Evolutionary conservation across 2,329 filamentous ascomycete genomes (phyloP).

Genomic region (Botryotinia globosa): DNA sequence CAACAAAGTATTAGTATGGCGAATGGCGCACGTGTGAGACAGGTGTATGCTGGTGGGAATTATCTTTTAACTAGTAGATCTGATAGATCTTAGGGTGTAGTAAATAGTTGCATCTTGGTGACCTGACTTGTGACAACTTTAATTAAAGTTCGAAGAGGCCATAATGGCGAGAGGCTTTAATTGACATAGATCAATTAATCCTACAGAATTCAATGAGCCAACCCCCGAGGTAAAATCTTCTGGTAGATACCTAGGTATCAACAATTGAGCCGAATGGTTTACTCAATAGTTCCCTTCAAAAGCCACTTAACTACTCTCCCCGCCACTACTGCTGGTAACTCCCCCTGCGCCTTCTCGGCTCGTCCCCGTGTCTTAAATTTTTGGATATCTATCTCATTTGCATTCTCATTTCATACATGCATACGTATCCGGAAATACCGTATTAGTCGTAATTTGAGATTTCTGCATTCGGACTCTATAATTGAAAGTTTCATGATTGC

Average conservation of each 20-base stretch:
- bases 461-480: background rate
- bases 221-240: background rate
- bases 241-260: background rate
- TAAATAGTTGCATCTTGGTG: conserved; percentile 13
- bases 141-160: background rate
- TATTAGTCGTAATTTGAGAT: background rate
- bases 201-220: background rate
- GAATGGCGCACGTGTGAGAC: conserved; percentile 12
- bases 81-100: conserved; percentile 13
- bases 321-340: background rate
- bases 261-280: background rate
- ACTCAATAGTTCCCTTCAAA: background rate
- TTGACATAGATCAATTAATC: background rate
- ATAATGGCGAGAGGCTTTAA: background rate
- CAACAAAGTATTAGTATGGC: conserved; percentile 4
- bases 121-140: conserved; percentile 6
- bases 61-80: background rate
- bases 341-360: background rate
- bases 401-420: background rate
- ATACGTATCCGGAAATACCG: background rate
- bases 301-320: background rate
- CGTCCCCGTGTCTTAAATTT: background rate
- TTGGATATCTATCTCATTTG: background rate
- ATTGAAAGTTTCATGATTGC: background rate
- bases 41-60: background rate